Base-by-base conservation (phyloP, 768 basidiomycete genomes). In the Mycena amicta region DNA sequence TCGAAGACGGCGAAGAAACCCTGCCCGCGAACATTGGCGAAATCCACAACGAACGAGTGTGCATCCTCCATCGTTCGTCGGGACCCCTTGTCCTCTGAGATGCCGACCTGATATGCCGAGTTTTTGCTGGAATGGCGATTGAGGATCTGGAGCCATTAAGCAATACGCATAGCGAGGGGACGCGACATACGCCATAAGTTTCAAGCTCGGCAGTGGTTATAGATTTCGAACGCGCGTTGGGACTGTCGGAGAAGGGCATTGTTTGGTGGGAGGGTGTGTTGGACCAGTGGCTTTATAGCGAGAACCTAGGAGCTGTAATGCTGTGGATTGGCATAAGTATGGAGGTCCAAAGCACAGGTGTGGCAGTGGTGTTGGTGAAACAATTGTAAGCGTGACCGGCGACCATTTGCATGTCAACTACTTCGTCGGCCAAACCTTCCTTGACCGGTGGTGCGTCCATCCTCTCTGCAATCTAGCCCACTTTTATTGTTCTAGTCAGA, bases 1-100 rank as follows among this genome's bases (percentile, higher is more conserved):
- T 99, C 97, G 67, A 98, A 99, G 45, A 99, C 87, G 5, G 96
- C 96, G 71, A 96, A 98, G 80, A 97, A 98, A 6, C 95, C 97
- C 71, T 99, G 97, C 0, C 97, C 97, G 43, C 89, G 85, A 20
- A 98, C 80, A 31, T 87, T 85, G 33, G 87, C 94, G 71, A 92
- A 99, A 71, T 98, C 95, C 61, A 95, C 90, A 57, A 98, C 87
- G 68, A 98, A 97, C 23, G 94, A 93, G 72, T 98, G 95, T 5
- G 93, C 86, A 71, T 98, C 97, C 74, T 98, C 97, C 97, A 98
- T 98, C 50, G 90, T 92, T 62, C 96, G 80, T 60, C 97, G 80
- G 54, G 89, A 83, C 47, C 95, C 93, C 73, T 88, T 94, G 75
- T 97, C 93, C 66, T 96, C 94, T 31, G 87, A 79, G 50, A 85